A percentile compares a stretch with the other conserved stretches of the same genome.
Conservation (phyloP, 768 basidiomycete species). For the Agaricus subrufescens region DNA sequence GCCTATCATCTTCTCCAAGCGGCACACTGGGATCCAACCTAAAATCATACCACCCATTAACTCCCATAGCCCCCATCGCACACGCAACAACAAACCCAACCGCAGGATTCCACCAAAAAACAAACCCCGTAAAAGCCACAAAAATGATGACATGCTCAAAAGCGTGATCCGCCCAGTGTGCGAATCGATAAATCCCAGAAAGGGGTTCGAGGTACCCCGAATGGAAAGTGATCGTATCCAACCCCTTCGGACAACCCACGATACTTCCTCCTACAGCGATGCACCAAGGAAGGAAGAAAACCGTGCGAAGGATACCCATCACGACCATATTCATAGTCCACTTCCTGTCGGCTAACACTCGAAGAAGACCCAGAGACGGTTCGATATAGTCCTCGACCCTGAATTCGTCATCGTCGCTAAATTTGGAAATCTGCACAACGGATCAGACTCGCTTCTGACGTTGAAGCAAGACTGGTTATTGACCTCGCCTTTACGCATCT, state of each 20-base stretch:
- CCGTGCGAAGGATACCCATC: constrained; percentile 13
- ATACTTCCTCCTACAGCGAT: constrained; percentile 38
- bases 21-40: constrained; percentile 25
- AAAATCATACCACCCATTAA: constrained; percentile 34
- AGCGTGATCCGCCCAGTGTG: constrained; percentile 35
- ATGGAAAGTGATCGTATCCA: constrained; percentile 32
- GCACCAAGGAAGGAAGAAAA: constrained; percentile 43
- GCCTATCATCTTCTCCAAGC: constrained; percentile 36
- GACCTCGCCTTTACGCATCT: background rate
- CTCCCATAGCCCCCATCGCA: constrained; percentile 19
- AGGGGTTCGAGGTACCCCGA: constrained; percentile 25
- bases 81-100: constrained; percentile 17
- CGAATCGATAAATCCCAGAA: constrained; percentile 33
- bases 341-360: background rate
- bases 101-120: constrained; percentile 21
- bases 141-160: constrained; percentile 35
- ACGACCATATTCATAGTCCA: background rate
- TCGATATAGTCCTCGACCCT: background rate
- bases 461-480: background rate
- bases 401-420: background rate
- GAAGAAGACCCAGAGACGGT: background rate
- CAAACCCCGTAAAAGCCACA: constrained; percentile 21
- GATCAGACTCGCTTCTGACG: background rate
- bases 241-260: constrained; percentile 29
- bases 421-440: background rate